A percentile compares a stretch with the other conserved stretches of the same genome.
Conservation (phyloP, 192 early-diverging fungal genomes). For the Podila epigama region DNA sequence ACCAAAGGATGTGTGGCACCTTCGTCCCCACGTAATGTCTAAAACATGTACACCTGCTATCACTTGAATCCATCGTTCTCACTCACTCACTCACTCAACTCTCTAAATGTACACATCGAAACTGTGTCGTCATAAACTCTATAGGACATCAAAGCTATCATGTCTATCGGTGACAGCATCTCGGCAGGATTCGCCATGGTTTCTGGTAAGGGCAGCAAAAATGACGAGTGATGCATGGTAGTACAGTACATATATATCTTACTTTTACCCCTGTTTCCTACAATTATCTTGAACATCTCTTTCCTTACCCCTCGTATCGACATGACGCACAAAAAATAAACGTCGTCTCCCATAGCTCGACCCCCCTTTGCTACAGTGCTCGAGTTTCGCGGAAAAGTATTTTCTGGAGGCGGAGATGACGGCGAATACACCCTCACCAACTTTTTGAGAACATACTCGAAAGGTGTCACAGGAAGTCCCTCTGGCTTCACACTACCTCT, state of each 20-base stretch:
- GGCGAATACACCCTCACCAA: constrained; percentile 58
- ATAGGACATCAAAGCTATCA: constrained; percentile 61
- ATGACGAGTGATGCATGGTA: neutral
- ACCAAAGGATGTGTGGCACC: constrained; percentile 50
- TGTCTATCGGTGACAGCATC: constrained; percentile 61
- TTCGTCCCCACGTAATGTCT: constrained; percentile 61
- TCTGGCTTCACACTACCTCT: constrained; percentile 54
- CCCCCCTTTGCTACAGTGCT: constrained; percentile 57
- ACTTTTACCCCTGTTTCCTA: neutral
- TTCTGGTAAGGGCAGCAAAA: constrained; percentile 41
- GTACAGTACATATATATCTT: neutral
- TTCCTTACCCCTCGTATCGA: neutral
- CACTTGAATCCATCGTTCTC: too few relatives aligned
- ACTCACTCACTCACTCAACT: too few relatives aligned
- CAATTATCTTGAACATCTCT: neutral
- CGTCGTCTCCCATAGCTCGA: too few relatives aligned
- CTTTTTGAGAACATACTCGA: constrained; percentile 48
- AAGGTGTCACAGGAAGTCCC: constrained; percentile 44
- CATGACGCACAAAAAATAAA: neutral
- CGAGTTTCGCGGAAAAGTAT: constrained; percentile 63
- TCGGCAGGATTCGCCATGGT: constrained; percentile 64
- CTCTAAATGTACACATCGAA: neutral
- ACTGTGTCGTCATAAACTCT: neutral
- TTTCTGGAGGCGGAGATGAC: constrained; percentile 57
- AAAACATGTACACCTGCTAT: too few relatives aligned